Evolutionary conservation across 441 rosid species (phyloP).

Genomic region (Populus hybrid): DNA sequence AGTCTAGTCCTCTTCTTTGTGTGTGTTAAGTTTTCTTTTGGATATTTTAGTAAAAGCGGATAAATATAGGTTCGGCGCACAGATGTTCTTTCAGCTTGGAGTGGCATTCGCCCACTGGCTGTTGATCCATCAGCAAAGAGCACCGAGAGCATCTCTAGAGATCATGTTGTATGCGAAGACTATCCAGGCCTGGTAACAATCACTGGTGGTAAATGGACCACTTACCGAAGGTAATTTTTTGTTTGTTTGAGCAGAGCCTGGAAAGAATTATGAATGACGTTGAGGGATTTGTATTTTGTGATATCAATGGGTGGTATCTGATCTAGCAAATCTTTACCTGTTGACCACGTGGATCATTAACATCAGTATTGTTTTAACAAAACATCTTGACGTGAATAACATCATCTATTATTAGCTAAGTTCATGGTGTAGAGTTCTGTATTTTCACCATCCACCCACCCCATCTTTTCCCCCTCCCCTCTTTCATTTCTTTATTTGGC

Average conservation of each 20-base stretch:
- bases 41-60: slow-evolving; percentile 17
- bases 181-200: slow-evolving; percentile 89
- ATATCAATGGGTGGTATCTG: neutral
- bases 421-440: neutral
- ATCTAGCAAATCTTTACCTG: neutral
- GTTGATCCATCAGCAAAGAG: slow-evolving; percentile 79
- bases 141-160: slow-evolving; percentile 94
- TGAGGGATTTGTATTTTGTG: neutral
- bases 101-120: slow-evolving; percentile 96
- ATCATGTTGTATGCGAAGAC: slow-evolving; percentile 87
- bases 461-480: neutral
- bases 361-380: neutral
- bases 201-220: slow-evolving; percentile 99
- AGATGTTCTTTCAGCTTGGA: slow-evolving; percentile 99
- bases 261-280: neutral
- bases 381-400: no score
- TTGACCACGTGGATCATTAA: neutral
- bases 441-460: neutral
- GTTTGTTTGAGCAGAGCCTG: slow-evolving; percentile 3
- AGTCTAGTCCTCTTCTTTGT: neutral
- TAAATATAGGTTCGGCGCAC: slow-evolving; percentile 73
- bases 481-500: neutral
- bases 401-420: neutral
- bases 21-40: slow-evolving; percentile 14
- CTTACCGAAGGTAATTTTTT: slow-evolving; percentile 75